Percentiles rank a stretch among this genome's conserved stretches.
Evolutionary conservation across 441 rosid genomes (phyloP).

Genomic region (California macrophylla): DNA sequence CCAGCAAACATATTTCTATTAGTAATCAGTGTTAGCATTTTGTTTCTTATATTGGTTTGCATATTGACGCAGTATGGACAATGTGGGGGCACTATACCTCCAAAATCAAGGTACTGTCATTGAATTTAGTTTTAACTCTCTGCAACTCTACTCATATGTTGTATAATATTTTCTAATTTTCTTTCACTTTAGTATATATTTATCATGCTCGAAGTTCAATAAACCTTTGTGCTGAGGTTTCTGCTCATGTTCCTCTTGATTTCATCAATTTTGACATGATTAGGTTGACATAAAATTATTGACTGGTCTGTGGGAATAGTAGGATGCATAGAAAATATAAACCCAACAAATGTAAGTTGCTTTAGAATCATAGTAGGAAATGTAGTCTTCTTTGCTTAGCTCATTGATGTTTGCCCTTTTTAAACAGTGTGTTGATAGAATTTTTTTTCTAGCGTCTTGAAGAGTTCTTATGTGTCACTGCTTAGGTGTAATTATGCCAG

Average conservation of each 20-base stretch:
- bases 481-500: neutral
- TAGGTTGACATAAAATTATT: neutral
- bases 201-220: too few relatives aligned
- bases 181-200: neutral
- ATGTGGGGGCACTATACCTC: slow-evolving; percentile 20
- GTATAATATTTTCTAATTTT: neutral
- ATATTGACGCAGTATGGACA: slow-evolving; percentile 21
- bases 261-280: neutral
- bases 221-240: neutral
- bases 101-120: slow-evolving; percentile 36
- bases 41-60: slow-evolving; percentile 12
- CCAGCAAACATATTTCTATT: neutral
- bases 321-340: neutral
- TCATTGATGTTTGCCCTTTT: neutral
- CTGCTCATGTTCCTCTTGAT: neutral
- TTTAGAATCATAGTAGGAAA: neutral
- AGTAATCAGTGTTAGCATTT: slow-evolving; percentile 4
- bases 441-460: neutral
- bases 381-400: neutral
- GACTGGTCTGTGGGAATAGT: neutral
- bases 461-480: neutral
- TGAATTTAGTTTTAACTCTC: slow-evolving; percentile 1
- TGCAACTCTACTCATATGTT: neutral
- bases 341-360: neutral
- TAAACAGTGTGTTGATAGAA: neutral